Conservation (phyloP, 192 early-diverging fungal species). For the Neocallimastix lanati region DNA sequence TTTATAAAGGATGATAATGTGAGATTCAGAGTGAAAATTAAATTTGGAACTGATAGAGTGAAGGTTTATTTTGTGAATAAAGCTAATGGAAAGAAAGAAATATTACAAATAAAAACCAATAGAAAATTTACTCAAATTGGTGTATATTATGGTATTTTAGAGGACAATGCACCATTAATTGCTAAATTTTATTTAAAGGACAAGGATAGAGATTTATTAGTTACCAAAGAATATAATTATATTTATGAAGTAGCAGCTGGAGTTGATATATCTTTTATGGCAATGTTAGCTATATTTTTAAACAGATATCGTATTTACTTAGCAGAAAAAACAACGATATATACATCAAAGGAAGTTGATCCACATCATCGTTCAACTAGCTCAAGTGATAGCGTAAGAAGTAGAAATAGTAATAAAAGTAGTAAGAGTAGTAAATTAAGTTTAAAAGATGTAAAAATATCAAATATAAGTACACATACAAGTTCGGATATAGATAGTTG, state of each 20-base stretch:
- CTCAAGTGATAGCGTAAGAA: not conserved
- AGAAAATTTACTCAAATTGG: not conserved
- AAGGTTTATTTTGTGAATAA: not conserved
- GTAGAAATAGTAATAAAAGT: not conserved
- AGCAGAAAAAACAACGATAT: not conserved
- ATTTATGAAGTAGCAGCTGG: not conserved
- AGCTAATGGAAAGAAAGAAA: not conserved
- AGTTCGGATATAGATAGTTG: not conserved
- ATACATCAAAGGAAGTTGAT: not conserved
- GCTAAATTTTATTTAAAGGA: not conserved
- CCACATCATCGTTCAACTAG: not conserved
- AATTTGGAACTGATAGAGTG: not conserved
- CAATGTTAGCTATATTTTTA: not conserved
- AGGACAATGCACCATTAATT: not conserved
- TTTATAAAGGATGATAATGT: not conserved
- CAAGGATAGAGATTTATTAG: not conserved
- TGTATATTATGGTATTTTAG: not conserved
- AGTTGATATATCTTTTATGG: not conserved
- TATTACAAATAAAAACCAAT: not conserved
- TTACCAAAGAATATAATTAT: not conserved
- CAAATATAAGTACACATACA: not conserved
- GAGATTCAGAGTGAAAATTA: not conserved
- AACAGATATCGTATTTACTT: not conserved
- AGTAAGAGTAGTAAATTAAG: not conserved
- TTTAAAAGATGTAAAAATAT: not conserved